Conservation (phyloP, 768 basidiomycete species). For the Amanita polypyramis region DNA sequence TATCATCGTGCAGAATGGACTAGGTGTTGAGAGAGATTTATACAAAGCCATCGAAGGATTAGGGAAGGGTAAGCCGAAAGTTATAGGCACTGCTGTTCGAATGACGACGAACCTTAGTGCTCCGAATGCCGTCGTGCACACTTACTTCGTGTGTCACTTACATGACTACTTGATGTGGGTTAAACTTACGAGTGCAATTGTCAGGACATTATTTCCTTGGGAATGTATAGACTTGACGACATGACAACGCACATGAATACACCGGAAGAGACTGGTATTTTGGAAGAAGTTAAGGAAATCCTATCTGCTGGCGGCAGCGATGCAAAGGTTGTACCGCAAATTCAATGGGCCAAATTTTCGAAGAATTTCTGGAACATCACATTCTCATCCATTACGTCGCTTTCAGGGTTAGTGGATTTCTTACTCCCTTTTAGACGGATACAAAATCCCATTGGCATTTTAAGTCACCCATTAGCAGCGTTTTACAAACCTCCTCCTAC, state of each 20-base stretch:
- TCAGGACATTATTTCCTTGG: slow-evolving; percentile 42
- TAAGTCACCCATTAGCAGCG: slow-evolving; percentile 34
- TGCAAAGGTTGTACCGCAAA: slow-evolving; percentile 38
- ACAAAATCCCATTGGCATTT: not conserved
- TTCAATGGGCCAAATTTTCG: slow-evolving; percentile 49
- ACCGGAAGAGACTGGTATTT: slow-evolving; percentile 26
- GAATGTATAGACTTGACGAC: slow-evolving; percentile 41
- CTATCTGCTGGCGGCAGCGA: slow-evolving; percentile 38
- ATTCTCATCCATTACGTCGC: slow-evolving; percentile 41
- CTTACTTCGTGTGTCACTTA: slow-evolving; percentile 32
- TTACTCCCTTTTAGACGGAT: slow-evolving; percentile 3
- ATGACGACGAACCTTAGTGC: slow-evolving; percentile 39
- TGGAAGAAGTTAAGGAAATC: slow-evolving; percentile 34
- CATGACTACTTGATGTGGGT: not conserved
- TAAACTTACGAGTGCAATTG: not conserved
- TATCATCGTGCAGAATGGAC: slow-evolving; percentile 61
- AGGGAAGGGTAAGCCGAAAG: slow-evolving; percentile 32
- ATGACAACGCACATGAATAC: slow-evolving; percentile 30
- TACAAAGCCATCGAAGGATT: slow-evolving; percentile 39
- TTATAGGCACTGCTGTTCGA: slow-evolving; percentile 45
- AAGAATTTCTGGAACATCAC: slow-evolving; percentile 61
- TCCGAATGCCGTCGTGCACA: slow-evolving; percentile 41
- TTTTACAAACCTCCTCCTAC: slow-evolving; percentile 38
- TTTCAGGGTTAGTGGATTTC: slow-evolving; percentile 25
- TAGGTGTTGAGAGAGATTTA: slow-evolving; percentile 59